Evolutionary conservation across 2,329 filamentous ascomycete species (phyloP).

Genomic region (Colletotrichum gloeosporioides): DNA sequence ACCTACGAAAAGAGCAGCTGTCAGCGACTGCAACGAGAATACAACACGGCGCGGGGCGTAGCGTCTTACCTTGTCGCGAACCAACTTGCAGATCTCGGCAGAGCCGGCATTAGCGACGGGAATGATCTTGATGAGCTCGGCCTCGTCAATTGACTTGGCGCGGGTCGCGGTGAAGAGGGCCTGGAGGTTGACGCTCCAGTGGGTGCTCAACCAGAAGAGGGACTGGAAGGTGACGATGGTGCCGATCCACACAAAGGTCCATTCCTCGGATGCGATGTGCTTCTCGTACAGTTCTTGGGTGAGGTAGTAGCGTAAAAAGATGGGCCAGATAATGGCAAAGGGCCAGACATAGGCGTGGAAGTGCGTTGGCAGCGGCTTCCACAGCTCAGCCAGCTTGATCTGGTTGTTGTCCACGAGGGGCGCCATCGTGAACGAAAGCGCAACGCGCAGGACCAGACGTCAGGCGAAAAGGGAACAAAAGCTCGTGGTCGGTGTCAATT

Average conservation of each 20-base stretch:
- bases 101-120: constrained; percentile 88
- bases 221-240: constrained; percentile 87
- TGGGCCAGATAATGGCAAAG: constrained; percentile 88
- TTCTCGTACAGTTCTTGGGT: constrained; percentile 84
- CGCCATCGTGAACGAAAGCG: constrained; percentile 56
- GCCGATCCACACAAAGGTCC: constrained; percentile 95
- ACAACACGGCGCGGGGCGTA: neutral
- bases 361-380: constrained; percentile 82
- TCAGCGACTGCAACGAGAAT: neutral
- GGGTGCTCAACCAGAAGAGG: constrained; percentile 91
- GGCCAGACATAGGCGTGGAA: constrained; percentile 93
- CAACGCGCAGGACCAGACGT: neutral
- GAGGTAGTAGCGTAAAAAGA: constrained; percentile 89
- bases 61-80: constrained; percentile 65
- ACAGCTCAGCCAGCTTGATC: constrained; percentile 85
- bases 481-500: neutral
- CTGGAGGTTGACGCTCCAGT: constrained; percentile 93
- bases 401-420: constrained; percentile 90
- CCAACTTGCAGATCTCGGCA: constrained; percentile 84
- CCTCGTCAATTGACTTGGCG: constrained; percentile 73
- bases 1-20: constrained; percentile 44
- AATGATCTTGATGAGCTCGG: constrained; percentile 89
- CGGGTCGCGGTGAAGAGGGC: constrained; percentile 80
- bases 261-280: constrained; percentile 92
- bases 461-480: neutral